Conservation (phyloP, 208 protist species). For the Porcisia hertigi region DNA sequence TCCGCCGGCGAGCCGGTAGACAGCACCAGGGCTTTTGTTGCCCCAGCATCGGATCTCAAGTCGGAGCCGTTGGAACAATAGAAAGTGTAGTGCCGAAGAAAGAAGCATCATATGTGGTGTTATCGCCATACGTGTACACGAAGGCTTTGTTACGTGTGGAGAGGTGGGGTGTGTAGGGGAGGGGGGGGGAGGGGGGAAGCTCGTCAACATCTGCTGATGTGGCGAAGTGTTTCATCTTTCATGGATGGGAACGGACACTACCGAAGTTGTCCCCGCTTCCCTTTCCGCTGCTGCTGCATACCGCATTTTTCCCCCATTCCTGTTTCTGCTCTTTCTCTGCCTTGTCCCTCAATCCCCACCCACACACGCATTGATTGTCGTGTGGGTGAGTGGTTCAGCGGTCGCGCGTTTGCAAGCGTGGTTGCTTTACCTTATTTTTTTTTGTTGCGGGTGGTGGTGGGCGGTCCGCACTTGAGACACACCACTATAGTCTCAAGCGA, state of each 20-base stretch:
- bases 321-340: no score
- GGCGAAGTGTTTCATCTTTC: neutral
- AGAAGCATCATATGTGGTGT: neutral
- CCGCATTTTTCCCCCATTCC: no score
- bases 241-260: neutral
- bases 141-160: neutral
- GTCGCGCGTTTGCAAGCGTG: no score
- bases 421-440: neutral
- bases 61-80: neutral
- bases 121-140: neutral
- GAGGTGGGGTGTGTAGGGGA: no score
- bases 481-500: no score
- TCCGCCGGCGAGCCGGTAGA: neutral
- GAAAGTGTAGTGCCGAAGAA: neutral
- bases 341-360: no score
- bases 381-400: no score
- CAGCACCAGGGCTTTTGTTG: neutral
- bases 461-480: no score
- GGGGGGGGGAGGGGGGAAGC: neutral
- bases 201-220: neutral
- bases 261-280: neutral
- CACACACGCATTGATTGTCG: no score
- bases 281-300: neutral
- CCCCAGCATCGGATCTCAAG: neutral
- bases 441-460: neutral